Base-by-base conservation (phyloP, 140 eudicot genomes). In the Oenanthe javanica region DNA sequence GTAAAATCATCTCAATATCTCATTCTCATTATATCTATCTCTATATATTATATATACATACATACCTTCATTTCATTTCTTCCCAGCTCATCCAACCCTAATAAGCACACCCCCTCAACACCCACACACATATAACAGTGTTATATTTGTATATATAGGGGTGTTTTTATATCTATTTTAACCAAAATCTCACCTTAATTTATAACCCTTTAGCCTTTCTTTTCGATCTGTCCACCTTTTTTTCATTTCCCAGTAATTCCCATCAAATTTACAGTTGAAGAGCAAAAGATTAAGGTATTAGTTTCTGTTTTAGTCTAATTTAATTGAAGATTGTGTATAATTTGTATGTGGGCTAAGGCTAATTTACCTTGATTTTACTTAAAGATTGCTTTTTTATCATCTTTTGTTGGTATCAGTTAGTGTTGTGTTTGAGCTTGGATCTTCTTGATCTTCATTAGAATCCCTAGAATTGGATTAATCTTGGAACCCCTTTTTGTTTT, bases 41-140 rank as follows among this genome's bases (percentile, higher is more conserved):
- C 40, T 11, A 10, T 36, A 42, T 71, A 71, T 71, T 13, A 4
- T 31, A 14, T 51, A 19, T 52, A 19, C 21, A 38, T 21, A 8
- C n/a, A 31, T 19, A 36, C 50, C 15, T 46, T 9, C 36, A 21
- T 46, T 9, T 18, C 78, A 27, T 49, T 46, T 48, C 63, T 23
- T 14, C 63, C 61, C 45, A 75, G 63, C 78, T 48, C 63, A 75
- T 47, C 43, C 78, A 75, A 75, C 59, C 78, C 78, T 48, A 73
- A 73, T 75, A 75, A 48, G 59, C 57, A 48, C 55, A 23, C 42
- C 50, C 21, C 38, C 54, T 2, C 50, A 3, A 4, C 59, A 59
- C 57, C 25, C 76, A 16, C 50, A 14, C 1, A 40, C 9, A 15
- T 72, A 72, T 72, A 43, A n/a, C 18, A 40, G 48, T 8, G 48